A percentile compares a stretch with the other conserved stretches of the same genome.
phyloP scores from a whole-genome alignment of 2,329 filamentous ascomycete species.

The Phyllosticta citrichinensis region DNA sequence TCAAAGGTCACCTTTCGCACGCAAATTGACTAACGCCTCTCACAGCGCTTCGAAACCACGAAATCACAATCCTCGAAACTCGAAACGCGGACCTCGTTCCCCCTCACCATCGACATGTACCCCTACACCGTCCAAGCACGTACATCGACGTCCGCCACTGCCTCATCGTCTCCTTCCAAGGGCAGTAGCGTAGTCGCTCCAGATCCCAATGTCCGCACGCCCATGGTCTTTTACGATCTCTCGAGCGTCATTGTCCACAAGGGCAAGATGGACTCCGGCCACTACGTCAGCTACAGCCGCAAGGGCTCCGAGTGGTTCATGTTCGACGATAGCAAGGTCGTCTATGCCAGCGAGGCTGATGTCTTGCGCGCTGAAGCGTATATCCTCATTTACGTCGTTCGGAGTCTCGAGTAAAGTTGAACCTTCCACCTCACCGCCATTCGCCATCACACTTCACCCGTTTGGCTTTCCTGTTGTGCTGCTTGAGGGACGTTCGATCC shows the following conservation, averaged over 20 bases:
- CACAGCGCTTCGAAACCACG: constrained; percentile 62
- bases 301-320: constrained; percentile 85
- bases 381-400: constrained; percentile 64
- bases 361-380: constrained; percentile 83
- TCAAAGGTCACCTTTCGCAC: background rate
- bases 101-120: constrained; percentile 77
- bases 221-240: constrained; percentile 71
- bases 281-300: constrained; percentile 83
- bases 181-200: constrained; percentile 18
- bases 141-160: background rate
- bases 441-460: background rate
- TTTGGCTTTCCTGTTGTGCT: background rate
- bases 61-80: constrained; percentile 74
- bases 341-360: constrained; percentile 70
- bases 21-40: constrained; percentile 14
- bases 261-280: constrained; percentile 83
- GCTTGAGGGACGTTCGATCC: no score
- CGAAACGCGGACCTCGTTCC: constrained; percentile 76
- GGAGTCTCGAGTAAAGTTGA: constrained; percentile 12
- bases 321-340: constrained; percentile 92
- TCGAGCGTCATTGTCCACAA: constrained; percentile 87
- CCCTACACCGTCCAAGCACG: constrained; percentile 67
- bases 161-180: background rate
- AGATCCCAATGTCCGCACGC: constrained; percentile 17
- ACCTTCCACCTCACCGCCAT: no score